Evolutionary conservation across 441 rosid genomes (phyloP), one percentile per base, ranked within the genome.

Genomic region (Capsella rubella): DNA sequence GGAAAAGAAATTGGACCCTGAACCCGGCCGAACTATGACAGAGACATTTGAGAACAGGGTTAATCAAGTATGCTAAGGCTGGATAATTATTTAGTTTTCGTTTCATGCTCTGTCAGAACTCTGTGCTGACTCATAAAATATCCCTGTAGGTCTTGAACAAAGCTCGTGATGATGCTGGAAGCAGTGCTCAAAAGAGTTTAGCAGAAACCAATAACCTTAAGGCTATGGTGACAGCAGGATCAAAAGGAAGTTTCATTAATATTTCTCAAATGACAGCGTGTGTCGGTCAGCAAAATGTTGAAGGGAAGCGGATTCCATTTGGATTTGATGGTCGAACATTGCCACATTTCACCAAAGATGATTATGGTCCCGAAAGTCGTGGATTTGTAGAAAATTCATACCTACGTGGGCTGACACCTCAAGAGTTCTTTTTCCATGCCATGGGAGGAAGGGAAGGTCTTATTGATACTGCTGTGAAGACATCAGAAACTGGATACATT

Each of bases 391-490:
- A 95, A 87, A 95, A 95, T 78, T 95, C 99, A 0, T 95, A 95
- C 77, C 82, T 95, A 43, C 95, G 99, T 77, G 99, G 99, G 55
- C 80, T 95, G 90, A 95, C 99, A 45, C 99, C 99, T 3, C 99
- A 95, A 69, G 99, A 95, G 82, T 95, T 93, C 89, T 93, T 95
- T 82, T 95, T 95, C 76, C 99, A 95, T 79, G 98, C 99, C 2
- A 95, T 95, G 99, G 99, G 99, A 83, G 99, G 99, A 89, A 87
- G 99, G 80, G 99, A 95, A 86, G 99, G 99, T 85, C 97, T 95
- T 63, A 93, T 95, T 42, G 98, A 95, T 84, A 95, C 98, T 47
- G 98, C 99, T 18, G 99, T 95, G 66, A 95, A 95, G 84, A 95
- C 98, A 72, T 95, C 98, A 78, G 98, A 95, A 78, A 93, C 99